A percentile compares a stretch with the other conserved stretches of the same genome.
phyloP scores from a whole-genome alignment of 1,139 yeast species.

The Candida mesenterica region DNA sequence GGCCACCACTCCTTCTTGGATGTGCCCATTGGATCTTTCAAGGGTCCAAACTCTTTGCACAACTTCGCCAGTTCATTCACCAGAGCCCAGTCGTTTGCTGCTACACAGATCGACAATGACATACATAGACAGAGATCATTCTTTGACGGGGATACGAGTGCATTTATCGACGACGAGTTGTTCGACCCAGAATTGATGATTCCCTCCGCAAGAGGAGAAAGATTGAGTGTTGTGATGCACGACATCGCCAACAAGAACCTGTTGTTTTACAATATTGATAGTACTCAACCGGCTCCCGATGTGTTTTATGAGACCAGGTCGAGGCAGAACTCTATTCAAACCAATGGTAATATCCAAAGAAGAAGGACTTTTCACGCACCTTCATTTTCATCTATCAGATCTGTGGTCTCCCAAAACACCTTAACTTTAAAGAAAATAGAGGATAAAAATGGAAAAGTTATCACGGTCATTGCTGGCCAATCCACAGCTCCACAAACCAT shows the following conservation, averaged over 20 bases:
- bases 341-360: constrained; percentile 23
- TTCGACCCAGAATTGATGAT: constrained; percentile 71
- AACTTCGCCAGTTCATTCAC: constrained; percentile 49
- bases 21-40: constrained; percentile 45
- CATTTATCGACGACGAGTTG: constrained; percentile 50
- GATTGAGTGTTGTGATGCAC: constrained; percentile 55
- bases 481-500: constrained; percentile 58
- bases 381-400: constrained; percentile 38
- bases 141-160: constrained; percentile 24
- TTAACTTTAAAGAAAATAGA: constrained; percentile 64
- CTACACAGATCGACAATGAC: constrained; percentile 43
- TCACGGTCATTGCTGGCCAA: constrained; percentile 76
- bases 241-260: constrained; percentile 31
- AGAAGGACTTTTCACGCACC: constrained; percentile 26
- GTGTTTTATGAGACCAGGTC: constrained; percentile 37
- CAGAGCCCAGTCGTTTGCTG: constrained; percentile 48
- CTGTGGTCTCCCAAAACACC: constrained; percentile 38
- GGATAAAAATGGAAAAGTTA: constrained; percentile 68
- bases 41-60: constrained; percentile 47
- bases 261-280: constrained; percentile 22
- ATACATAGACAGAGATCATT: constrained; percentile 45
- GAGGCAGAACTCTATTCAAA: constrained; percentile 27
- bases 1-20: constrained; percentile 31
- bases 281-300: constrained; percentile 21
- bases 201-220: constrained; percentile 62